Evolutionary conservation across 805 yeast species (phyloP), one percentile per base, ranked within the genome.

Genomic region (Ogataea nonfermentans): DNA sequence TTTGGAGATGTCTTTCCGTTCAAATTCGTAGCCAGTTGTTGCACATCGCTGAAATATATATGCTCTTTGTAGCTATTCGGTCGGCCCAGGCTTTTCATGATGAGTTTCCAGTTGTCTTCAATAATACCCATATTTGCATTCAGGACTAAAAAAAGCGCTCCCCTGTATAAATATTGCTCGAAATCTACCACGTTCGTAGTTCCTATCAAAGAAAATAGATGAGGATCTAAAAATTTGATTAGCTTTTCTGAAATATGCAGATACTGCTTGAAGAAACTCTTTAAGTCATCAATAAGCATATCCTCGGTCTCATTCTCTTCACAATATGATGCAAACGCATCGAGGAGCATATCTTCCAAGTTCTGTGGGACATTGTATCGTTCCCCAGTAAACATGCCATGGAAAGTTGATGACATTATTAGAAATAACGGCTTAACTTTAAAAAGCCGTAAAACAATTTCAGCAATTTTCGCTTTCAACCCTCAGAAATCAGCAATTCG

Each of bases 331-430:
- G 75, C 66, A 49, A 66, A 74, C 0, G 64, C 60, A 15, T 66
- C 73, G 6, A 75, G 54, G 4, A 75, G 55, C 20, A 59, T 64
- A 46, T 71, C 74, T 47, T 74, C 79, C 4, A 71, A 56, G 4
- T 63, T 64, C 13, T 55, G 51, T 1, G 79, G 77, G 1, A 74
- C 59, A 11, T 53, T 54, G 32, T 46, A 50, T 16, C 44, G 42
- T 17, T 37, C 41, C 9, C 35, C 42, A 16, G 55, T 50, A 29
- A 40, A 50, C 30, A 50, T 44, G 25, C 51, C 51, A 29, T 37
- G 32, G 30, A 50, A 50, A 9, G 55, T 52, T n/a, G 33, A 39
- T 4, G 43, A 32, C 29, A 35, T 36, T 19, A 40, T 31, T 31
- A 13, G 8, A 14, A 6, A 14, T 12, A 9, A n/a, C n/a, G n/a